phyloP scores from a whole-genome alignment of 441 rosid species.

The Rhodomyrtus psidioides region DNA sequence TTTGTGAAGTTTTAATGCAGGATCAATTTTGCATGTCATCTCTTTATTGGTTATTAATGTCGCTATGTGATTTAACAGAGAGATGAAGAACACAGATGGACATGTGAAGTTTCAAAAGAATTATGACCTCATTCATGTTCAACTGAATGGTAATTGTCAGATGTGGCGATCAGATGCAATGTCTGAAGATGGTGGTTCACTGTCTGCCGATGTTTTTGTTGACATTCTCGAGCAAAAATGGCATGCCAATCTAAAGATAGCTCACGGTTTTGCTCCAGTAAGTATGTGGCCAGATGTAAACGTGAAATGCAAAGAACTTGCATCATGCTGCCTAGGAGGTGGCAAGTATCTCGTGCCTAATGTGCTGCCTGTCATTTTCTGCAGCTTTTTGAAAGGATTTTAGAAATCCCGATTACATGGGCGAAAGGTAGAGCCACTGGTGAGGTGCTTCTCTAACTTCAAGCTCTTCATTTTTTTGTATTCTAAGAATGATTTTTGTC shows the following conservation, averaged over 20 bases:
- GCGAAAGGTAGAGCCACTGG: conserved; percentile 96
- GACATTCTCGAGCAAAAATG: conserved; percentile 85
- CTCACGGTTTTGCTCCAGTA: conserved; percentile 95
- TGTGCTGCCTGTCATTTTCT: conserved; percentile 12
- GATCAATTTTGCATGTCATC: neutral
- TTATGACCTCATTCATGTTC: conserved; percentile 78
- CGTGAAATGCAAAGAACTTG: neutral
- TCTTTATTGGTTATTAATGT: neutral
- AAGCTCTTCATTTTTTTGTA: neutral
- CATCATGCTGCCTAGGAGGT: conserved; percentile 1
- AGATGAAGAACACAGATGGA: conserved; percentile 81
- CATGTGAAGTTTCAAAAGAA: conserved; percentile 92
- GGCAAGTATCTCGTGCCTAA: conserved; percentile 14
- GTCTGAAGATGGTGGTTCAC: conserved; percentile 93
- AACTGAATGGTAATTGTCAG: conserved; percentile 83
- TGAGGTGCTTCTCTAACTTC: conserved; percentile 96
- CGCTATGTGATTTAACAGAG: conserved; percentile 30
- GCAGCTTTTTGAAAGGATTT: conserved; percentile 93
- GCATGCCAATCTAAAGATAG: conserved; percentile 91
- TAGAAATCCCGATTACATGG: conserved; percentile 90
- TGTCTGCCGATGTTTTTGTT: conserved; percentile 92
- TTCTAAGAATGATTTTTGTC: neutral
- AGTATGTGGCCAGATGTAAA: conserved; percentile 18
- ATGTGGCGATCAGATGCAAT: conserved; percentile 79
- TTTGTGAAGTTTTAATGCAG: neutral